These are phyloP conservation scores for Trametes cubensis DNA, from an alignment of 768 basidiomycete species.

Conservation along the genomic window DNA sequence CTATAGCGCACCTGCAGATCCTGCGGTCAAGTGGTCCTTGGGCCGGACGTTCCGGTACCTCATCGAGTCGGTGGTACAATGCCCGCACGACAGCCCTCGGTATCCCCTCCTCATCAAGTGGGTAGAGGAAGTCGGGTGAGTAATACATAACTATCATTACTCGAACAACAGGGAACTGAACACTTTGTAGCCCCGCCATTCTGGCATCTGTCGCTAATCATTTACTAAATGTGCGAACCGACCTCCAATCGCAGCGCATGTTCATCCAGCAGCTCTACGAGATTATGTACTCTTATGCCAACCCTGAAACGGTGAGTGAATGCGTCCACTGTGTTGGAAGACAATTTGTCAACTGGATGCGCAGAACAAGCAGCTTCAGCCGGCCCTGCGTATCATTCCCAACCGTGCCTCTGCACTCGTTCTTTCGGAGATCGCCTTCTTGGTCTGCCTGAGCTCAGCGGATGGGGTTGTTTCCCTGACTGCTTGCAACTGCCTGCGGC, in stretches of 20 bases:
- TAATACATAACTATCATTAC: neutral
- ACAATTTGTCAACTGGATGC: neutral
- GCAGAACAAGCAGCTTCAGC: slow-evolving; percentile 41
- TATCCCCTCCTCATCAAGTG: slow-evolving; percentile 44
- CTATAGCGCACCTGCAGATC: slow-evolving; percentile 66
- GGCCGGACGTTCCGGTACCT: slow-evolving; percentile 52
- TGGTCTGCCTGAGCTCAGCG: slow-evolving; percentile 70
- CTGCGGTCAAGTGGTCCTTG: slow-evolving; percentile 63
- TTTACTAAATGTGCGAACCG: slow-evolving; percentile 59
- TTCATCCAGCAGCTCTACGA: slow-evolving; percentile 70
- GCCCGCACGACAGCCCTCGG: slow-evolving; percentile 43
- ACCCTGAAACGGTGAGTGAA: neutral
- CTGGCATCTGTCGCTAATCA: slow-evolving; percentile 56
- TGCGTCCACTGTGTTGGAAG: slow-evolving; percentile 8
- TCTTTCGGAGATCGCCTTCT: slow-evolving; percentile 71
- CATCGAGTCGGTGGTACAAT: slow-evolving; percentile 47
- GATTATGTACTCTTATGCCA: slow-evolving; percentile 53
- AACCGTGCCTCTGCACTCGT: slow-evolving; percentile 65
- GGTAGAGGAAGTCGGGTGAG: slow-evolving; percentile 53
- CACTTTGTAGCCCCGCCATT: slow-evolving; percentile 30
- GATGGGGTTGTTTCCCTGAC: slow-evolving; percentile 66
- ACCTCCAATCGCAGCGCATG: slow-evolving; percentile 64
- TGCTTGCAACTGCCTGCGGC: slow-evolving; percentile 69
- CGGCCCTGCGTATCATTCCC: slow-evolving; percentile 51
- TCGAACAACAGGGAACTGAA: neutral